Percentiles rank a stretch among this genome's conserved stretches.
Evolutionary conservation across 1,284 basidiomycete species (phyloP).

Genomic region (Golubevia sp.): DNA sequence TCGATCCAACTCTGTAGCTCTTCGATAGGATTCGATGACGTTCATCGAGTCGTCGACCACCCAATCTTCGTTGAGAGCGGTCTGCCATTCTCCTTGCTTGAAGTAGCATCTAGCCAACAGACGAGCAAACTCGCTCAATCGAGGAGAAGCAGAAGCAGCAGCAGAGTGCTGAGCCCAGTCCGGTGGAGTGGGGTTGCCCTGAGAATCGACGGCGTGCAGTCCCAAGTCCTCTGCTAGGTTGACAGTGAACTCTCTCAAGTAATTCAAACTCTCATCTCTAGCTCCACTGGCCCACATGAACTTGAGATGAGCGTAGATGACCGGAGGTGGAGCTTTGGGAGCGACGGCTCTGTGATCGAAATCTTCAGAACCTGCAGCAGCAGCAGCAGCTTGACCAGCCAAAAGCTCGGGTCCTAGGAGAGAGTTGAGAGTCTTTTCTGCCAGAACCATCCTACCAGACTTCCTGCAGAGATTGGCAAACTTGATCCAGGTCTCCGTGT

Average conservation of each 20-base stretch:
- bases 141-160: constrained; percentile 36
- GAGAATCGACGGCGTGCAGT: constrained; percentile 61
- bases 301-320: constrained; percentile 95
- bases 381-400: too few species aligned
- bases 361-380: too few species aligned
- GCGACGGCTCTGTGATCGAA: too few species aligned
- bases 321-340: constrained; percentile 73
- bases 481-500: constrained; percentile 96
- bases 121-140: constrained; percentile 71
- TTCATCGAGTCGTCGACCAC: constrained; percentile 57
- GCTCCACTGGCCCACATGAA: constrained; percentile 92
- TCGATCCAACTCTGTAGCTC: constrained; percentile 89
- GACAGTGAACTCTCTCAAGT: constrained; percentile 82
- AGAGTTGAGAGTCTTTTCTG: constrained; percentile 91
- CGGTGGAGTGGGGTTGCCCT: constrained; percentile 36
- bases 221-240: constrained; percentile 75
- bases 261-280: constrained; percentile 78
- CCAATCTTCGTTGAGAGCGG: constrained; percentile 78
- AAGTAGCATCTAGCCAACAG: constrained; percentile 95
- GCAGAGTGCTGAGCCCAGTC: constrained; percentile 29
- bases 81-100: constrained; percentile 95
- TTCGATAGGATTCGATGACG: constrained; percentile 73
- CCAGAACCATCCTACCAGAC: constrained; percentile 81
- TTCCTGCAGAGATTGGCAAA: constrained; percentile 87
- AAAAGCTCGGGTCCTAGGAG: constrained; percentile 45